Base-by-base conservation (phyloP, 108 stramenopile species). In the Nitzschia sp. region DNA sequence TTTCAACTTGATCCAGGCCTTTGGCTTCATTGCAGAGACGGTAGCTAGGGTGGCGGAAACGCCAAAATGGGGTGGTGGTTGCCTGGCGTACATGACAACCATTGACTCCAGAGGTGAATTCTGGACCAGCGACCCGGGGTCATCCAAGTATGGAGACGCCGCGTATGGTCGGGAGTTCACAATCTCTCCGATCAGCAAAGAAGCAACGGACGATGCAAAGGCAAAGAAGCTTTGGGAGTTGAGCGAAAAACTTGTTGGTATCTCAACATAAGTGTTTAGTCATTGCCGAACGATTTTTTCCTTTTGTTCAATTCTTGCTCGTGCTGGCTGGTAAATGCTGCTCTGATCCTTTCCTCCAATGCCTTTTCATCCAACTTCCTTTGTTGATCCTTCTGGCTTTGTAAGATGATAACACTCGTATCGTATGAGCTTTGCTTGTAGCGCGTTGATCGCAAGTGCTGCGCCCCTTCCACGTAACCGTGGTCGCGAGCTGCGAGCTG, bases 121-220 rank as follows among this genome's bases (percentile, higher is more conserved):
- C 63, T 89, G 85, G 28, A 67, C 46, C 16, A 78, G 77, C 46
- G 69, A 80, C 22, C 89, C 92, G 8, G 93, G 90, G 38, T 83
- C 85, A 4, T 75, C 74, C n/a, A 94, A 90, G 56, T 87, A 81
- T 61, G 90, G 90, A 11, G 82, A 91, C 41, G 87, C 61, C 31
- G 90, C 93, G 0, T 92, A 77, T 72, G 93, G 93, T 5, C 80
- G 77, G 27, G 72, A 89, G 68, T 94, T 94, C 54, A 50, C 48
- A 23, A 59, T 77, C 0, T 56, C 69, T 33, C 29, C 63, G 23
- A 78, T 85, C 28, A 89, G 88, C 50, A 85, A 86, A 50, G 93
- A 94, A 61, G 90, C 87, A 0, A 63, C 48, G 46, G 93, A 94
- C 58, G 80, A 79, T 62, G 84, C 55, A 21, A 91, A 90, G 73